Percentiles rank a stretch among this genome's conserved stretches.
phyloP scores from a whole-genome alignment of 257 asterid genomes.

The Agastache rugosa region DNA sequence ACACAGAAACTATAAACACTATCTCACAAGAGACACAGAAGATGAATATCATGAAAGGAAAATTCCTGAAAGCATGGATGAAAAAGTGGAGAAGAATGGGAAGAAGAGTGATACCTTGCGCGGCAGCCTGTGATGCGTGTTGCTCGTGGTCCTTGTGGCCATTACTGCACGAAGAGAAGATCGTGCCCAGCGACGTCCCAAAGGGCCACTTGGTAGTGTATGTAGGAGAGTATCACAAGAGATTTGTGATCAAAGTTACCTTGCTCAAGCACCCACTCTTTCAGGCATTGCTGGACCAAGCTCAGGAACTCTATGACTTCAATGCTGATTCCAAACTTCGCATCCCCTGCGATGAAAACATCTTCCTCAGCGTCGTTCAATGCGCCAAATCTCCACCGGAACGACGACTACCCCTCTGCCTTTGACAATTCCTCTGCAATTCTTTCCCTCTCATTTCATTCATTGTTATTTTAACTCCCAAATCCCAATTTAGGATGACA shows the following conservation, averaged over 20 bases:
- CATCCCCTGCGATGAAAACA: slow-evolving; percentile 81
- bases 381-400: slow-evolving; percentile 70
- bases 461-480: slow-evolving; percentile 34
- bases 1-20: neutral
- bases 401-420: slow-evolving; percentile 49
- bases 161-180: slow-evolving; percentile 47
- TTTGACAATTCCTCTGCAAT: slow-evolving; percentile 41
- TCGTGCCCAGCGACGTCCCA: slow-evolving; percentile 79
- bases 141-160: slow-evolving; percentile 62
- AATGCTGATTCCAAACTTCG: slow-evolving; percentile 65
- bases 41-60: slow-evolving; percentile 51
- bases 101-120: slow-evolving; percentile 47
- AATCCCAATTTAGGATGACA: slow-evolving; percentile 40
- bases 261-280: slow-evolving; percentile 77
- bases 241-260: slow-evolving; percentile 77
- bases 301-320: slow-evolving; percentile 76
- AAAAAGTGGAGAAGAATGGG: slow-evolving; percentile 56
- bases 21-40: neutral
- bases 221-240: slow-evolving; percentile 72
- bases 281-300: slow-evolving; percentile 80
- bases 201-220: slow-evolving; percentile 88
- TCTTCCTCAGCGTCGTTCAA: slow-evolving; percentile 71
- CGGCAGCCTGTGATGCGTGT: slow-evolving; percentile 47
- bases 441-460: slow-evolving; percentile 27
- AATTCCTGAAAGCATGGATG: slow-evolving; percentile 52